These are phyloP conservation scores for Calophaca sinica DNA, from an alignment of 306 rosid genomes.

Conservation along the genomic window DNA sequence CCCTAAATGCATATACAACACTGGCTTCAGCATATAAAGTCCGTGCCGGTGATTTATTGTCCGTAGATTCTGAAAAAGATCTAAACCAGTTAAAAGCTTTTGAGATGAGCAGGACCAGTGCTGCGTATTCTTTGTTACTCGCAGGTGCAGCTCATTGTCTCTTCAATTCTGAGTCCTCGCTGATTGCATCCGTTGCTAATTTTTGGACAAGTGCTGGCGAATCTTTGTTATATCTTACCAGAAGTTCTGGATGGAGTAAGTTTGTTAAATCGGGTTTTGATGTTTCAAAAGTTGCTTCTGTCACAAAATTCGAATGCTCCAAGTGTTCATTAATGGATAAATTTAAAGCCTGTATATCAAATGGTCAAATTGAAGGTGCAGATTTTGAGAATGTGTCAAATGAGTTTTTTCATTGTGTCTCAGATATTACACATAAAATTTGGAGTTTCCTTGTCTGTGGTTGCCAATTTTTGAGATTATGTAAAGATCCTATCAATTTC, in stretches of 20 bases:
- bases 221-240: conserved; percentile 62
- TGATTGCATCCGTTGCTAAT: conserved; percentile 67
- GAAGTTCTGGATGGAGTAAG: conserved; percentile 58
- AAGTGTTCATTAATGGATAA: conserved; percentile 60
- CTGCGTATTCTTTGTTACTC: conserved; percentile 75
- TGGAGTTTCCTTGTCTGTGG: conserved; percentile 59
- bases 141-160: conserved; percentile 80
- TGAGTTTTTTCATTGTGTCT: conserved; percentile 57
- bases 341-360: conserved; percentile 41
- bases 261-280: conserved; percentile 41
- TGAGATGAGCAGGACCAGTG: conserved; percentile 60
- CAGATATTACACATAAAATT: conserved; percentile 44
- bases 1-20: conserved; percentile 69
- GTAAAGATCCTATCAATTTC: conserved; percentile 61
- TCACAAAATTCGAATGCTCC: conserved; percentile 48
- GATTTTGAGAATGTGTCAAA: conserved; percentile 55
- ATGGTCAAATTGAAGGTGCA: conserved; percentile 40
- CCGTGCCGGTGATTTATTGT: conserved; percentile 53
- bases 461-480: conserved; percentile 54
- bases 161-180: conserved; percentile 68
- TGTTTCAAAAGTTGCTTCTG: conserved; percentile 37
- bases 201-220: conserved; percentile 81
- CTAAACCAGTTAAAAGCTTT: conserved; percentile 49
- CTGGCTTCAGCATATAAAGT: conserved; percentile 78
- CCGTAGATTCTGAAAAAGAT: conserved; percentile 41